These are phyloP conservation scores for Daedaleopsis nitida DNA, from an alignment of 768 basidiomycete genomes.

Conservation along the genomic window DNA sequence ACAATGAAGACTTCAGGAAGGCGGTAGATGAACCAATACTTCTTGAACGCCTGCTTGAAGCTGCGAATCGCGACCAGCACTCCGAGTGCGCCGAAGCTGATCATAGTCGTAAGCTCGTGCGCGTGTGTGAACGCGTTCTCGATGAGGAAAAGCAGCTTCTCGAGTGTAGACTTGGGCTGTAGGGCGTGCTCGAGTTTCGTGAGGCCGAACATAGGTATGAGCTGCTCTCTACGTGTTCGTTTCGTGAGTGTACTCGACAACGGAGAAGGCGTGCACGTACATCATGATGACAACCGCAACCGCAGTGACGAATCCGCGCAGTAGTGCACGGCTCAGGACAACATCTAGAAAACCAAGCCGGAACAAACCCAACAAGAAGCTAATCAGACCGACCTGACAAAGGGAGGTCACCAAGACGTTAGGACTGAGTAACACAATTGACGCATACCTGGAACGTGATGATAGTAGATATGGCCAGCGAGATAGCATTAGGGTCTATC, in stretches of 20 bases:
- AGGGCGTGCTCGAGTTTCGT: conserved; percentile 49
- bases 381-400: conserved; percentile 75
- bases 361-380: conserved; percentile 84
- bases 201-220: conserved; percentile 91
- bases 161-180: conserved; percentile 68
- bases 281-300: conserved; percentile 85
- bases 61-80: conserved; percentile 63
- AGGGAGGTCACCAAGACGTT: neutral
- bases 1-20: conserved; percentile 90
- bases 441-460: conserved; percentile 77
- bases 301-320: conserved; percentile 87
- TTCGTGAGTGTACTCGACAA: neutral
- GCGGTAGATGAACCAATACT: conserved; percentile 71
- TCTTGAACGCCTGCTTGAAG: conserved; percentile 59
- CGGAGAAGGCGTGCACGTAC: conserved; percentile 41
- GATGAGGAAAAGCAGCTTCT: conserved; percentile 78
- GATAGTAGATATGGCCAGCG: conserved; percentile 72
- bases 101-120: conserved; percentile 67
- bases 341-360: conserved; percentile 93
- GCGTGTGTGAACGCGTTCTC: conserved; percentile 55
- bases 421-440: neutral
- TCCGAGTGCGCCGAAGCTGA: conserved; percentile 73
- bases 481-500: conserved; percentile 52
- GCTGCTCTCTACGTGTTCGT: conserved; percentile 60
- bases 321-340: conserved; percentile 83